These are phyloP conservation scores for Anisodus acutangulus DNA, from an alignment of 257 asterid genomes.

Conservation along the genomic window DNA sequence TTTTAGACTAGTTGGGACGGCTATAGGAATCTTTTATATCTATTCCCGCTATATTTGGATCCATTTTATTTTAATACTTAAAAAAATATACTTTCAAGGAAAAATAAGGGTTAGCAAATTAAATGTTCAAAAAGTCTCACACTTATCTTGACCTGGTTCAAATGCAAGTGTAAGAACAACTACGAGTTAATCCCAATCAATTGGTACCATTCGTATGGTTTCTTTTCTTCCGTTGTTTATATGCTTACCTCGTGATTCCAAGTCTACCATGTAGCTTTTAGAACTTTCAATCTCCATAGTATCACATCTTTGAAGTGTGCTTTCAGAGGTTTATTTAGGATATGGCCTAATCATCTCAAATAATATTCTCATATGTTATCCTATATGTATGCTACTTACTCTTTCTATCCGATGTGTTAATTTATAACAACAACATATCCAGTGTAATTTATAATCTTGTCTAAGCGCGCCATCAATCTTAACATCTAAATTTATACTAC, in stretches of 20 bases:
- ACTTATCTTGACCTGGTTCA: not conserved
- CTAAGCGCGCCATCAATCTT: not conserved
- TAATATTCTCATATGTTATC: not conserved
- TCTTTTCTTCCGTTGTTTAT: not conserved
- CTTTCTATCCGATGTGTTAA: not conserved
- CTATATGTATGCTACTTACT: not conserved
- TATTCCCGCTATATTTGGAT: not conserved
- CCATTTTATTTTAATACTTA: not conserved
- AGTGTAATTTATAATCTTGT: not conserved
- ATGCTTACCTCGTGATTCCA: not conserved
- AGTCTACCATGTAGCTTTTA: not conserved
- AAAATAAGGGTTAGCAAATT: not conserved
- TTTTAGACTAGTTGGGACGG: not conserved
- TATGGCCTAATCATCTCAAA: not conserved
- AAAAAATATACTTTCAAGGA: not conserved
- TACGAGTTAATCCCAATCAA: not conserved
- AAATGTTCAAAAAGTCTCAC: not conserved
- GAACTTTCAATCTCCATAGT: not conserved
- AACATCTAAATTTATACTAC: not conserved
- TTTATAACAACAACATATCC: not conserved
- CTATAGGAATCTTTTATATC: not conserved
- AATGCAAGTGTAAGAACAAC: slow-evolving; percentile 10
- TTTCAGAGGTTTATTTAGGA: not conserved
- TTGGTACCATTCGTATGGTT: not conserved
- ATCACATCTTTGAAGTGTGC: not conserved